phyloP scores from a whole-genome alignment of 2,329 filamentous ascomycete species.

The Fusarium nelsonii region DNA sequence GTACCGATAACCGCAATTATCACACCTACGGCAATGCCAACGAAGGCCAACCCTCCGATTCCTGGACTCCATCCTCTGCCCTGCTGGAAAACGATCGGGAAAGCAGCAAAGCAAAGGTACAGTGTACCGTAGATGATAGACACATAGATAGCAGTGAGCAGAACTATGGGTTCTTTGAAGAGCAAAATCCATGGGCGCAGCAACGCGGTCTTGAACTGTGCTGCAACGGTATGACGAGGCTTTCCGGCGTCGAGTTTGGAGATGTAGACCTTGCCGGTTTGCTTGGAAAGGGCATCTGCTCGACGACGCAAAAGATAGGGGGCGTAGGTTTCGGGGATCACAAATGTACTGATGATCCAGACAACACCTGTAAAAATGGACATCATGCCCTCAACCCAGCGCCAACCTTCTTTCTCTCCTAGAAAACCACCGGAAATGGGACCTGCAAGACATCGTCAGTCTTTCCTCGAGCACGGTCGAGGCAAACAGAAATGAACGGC shows the following conservation, averaged over 20 bases:
- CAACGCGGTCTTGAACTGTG: slow-evolving; percentile 68
- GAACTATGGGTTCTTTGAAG: slow-evolving; percentile 74
- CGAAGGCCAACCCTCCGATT: slow-evolving; percentile 70
- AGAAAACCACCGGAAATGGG: slow-evolving; percentile 74
- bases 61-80: slow-evolving; percentile 69
- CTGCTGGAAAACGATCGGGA: slow-evolving; percentile 72
- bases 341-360: slow-evolving; percentile 64
- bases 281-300: slow-evolving; percentile 62
- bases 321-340: slow-evolving; percentile 71
- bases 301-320: slow-evolving; percentile 67
- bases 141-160: slow-evolving; percentile 73
- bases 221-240: slow-evolving; percentile 57
- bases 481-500: too few relatives aligned
- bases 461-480: not conserved
- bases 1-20: slow-evolving; percentile 66
- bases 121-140: slow-evolving; percentile 68
- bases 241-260: slow-evolving; percentile 61
- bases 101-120: slow-evolving; percentile 67
- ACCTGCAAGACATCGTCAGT: slow-evolving; percentile 48
- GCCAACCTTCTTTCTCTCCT: slow-evolving; percentile 70
- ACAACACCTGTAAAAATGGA: slow-evolving; percentile 70
- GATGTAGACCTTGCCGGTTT: slow-evolving; percentile 68
- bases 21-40: slow-evolving; percentile 75
- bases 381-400: slow-evolving; percentile 74
- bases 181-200: slow-evolving; percentile 73